These are phyloP conservation scores for Calonectria hongkongensis DNA, from an alignment of 2,329 filamentous ascomycete genomes.

Conservation along the genomic window DNA sequence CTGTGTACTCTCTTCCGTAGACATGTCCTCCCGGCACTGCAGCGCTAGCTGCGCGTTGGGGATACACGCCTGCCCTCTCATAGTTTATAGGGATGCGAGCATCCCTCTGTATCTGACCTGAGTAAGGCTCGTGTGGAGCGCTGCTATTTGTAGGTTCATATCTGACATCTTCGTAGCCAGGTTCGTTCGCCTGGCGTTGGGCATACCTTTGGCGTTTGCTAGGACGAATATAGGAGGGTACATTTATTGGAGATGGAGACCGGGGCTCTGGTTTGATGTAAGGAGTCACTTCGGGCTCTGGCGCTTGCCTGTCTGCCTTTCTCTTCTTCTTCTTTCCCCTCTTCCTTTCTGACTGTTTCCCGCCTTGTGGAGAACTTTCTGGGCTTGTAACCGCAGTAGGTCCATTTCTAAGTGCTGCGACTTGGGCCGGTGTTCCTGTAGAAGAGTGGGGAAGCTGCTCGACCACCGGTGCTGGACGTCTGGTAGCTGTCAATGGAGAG, in stretches of 20 bases:
- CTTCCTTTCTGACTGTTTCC: conserved; percentile 69
- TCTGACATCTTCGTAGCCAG: conserved; percentile 61
- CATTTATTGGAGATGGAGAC: conserved; percentile 76
- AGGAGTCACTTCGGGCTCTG: conserved; percentile 68
- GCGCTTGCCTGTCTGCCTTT: conserved; percentile 70
- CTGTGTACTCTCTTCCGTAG: conserved; percentile 59
- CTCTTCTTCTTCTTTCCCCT: conserved; percentile 72
- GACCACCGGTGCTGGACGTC: conserved; percentile 52
- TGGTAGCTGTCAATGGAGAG: conserved; percentile 72
- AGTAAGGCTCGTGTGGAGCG: conserved; percentile 59
- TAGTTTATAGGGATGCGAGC: conserved; percentile 61
- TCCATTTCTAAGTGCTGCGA: conserved; percentile 74
- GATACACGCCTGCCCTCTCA: conserved; percentile 48
- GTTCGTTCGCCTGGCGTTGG: conserved; percentile 61
- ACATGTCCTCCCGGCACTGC: conserved; percentile 54
- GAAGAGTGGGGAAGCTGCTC: conserved; percentile 47
- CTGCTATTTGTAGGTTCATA: conserved; percentile 63
- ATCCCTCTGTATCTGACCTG: conserved; percentile 55
- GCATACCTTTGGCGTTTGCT: conserved; percentile 74
- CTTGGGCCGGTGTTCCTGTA: conserved; percentile 68
- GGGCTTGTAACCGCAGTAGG: conserved; percentile 71
- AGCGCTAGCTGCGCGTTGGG: conserved; percentile 53
- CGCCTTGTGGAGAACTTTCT: conserved; percentile 76
- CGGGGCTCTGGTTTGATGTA: conserved; percentile 80
- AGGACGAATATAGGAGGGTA: conserved; percentile 71